phyloP scores from a whole-genome alignment of 371 early-diverging fungal genomes.

The Circinella umbellata region DNA sequence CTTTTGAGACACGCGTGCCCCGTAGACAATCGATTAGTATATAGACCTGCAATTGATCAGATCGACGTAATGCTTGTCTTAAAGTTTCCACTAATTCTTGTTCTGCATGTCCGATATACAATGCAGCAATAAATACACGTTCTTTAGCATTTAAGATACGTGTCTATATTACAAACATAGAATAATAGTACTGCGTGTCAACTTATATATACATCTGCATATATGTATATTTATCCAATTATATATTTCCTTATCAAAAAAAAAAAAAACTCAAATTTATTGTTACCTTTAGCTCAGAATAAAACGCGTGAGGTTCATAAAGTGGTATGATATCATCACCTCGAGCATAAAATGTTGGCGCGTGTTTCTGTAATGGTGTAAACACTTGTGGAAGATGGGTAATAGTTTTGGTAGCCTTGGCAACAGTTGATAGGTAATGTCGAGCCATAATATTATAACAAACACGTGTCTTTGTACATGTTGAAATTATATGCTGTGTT shows the following conservation, averaged over 20 bases:
- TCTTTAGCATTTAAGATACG: conserved; percentile 70
- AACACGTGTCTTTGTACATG: conserved; percentile 1
- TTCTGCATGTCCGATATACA: conserved; percentile 89
- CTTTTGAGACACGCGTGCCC: conserved; percentile 74
- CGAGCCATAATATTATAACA: too few species aligned
- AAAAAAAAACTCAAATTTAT: too few species aligned
- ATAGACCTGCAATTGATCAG: conserved; percentile 61
- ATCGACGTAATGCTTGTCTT: conserved; percentile 56
- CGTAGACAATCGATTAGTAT: conserved; percentile 88
- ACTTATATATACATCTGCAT: too few species aligned
- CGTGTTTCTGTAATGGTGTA: conserved; percentile 17
- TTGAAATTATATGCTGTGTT: neutral
- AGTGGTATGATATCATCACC: conserved; percentile 44
- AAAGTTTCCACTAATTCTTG: conserved; percentile 73
- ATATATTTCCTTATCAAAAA: too few species aligned
- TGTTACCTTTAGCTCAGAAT: conserved; percentile 52
- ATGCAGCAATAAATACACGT: conserved; percentile 82
- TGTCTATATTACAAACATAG: conserved; percentile 34
- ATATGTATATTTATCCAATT: too few species aligned
- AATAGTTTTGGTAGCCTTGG: neutral
- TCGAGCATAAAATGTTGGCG: conserved; percentile 37
- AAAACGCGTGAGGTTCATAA: conserved; percentile 50
- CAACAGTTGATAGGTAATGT: neutral
- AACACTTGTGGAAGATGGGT: conserved; percentile 4
- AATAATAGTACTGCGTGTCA: too few species aligned